Conservation (phyloP, 1,284 basidiomycete genomes). For the Ganoderma lingzhi region DNA sequence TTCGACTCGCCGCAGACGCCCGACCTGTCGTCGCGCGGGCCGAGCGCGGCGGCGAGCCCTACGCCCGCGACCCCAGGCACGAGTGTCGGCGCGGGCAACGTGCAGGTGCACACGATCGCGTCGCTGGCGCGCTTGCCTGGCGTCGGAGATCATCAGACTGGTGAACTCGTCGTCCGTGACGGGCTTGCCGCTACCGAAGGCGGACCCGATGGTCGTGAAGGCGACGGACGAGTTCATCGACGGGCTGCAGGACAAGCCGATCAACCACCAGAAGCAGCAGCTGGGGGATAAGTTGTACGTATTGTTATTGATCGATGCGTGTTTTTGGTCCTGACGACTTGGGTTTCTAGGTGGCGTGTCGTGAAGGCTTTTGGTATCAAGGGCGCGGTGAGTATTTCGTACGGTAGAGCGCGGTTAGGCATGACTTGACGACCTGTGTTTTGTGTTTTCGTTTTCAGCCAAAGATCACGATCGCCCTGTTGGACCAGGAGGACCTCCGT, state of each 20-base stretch:
- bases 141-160: slow-evolving; percentile 73
- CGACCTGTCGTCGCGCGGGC: slow-evolving; percentile 74
- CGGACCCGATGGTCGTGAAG: slow-evolving; percentile 72
- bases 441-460: slow-evolving; percentile 51
- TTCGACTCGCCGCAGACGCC: slow-evolving; percentile 73
- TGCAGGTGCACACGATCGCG: slow-evolving; percentile 48
- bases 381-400: slow-evolving; percentile 62
- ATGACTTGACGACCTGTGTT: background rate
- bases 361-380: slow-evolving; percentile 84
- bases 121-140: slow-evolving; percentile 74
- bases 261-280: slow-evolving; percentile 81
- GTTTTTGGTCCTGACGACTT: slow-evolving; percentile 11
- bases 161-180: slow-evolving; percentile 61
- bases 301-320: background rate
- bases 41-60: slow-evolving; percentile 75
- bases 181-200: slow-evolving; percentile 72
- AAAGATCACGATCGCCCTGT: slow-evolving; percentile 82
- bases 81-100: background rate
- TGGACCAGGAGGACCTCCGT: slow-evolving; percentile 87
- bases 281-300: slow-evolving; percentile 82
- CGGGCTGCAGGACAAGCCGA: slow-evolving; percentile 65
- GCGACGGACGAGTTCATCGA: slow-evolving; percentile 85
- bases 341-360: slow-evolving; percentile 67
- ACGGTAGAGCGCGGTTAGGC: background rate
- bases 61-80: slow-evolving; percentile 52